phyloP scores from a whole-genome alignment of 2,329 filamentous ascomycete species.

The Ophiostoma fasciatum region DNA sequence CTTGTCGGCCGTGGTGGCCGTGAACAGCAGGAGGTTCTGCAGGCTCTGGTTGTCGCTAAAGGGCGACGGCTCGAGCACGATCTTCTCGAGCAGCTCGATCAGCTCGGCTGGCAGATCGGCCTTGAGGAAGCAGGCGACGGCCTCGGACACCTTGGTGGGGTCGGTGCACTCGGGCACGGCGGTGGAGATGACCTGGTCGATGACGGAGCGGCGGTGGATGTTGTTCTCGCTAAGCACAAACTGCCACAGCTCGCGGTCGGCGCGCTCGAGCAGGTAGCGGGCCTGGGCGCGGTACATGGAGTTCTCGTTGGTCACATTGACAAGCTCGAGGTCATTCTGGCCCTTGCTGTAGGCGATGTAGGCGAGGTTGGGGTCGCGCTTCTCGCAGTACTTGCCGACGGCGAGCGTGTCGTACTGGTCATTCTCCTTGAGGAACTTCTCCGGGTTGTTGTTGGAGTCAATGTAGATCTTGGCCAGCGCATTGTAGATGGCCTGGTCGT shows the following conservation, averaged over 20 bases:
- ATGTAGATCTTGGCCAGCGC: slow-evolving; percentile 99
- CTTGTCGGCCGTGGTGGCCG: slow-evolving; percentile 93
- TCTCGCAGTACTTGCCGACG: slow-evolving; percentile 97
- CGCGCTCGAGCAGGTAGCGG: slow-evolving; percentile 81
- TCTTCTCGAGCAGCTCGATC: slow-evolving; percentile 97
- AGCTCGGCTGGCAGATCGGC: slow-evolving; percentile 86
- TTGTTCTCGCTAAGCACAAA: slow-evolving; percentile 96
- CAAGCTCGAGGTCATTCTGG: slow-evolving; percentile 91
- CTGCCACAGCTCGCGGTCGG: slow-evolving; percentile 79
- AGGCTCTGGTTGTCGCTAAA: slow-evolving; percentile 97
- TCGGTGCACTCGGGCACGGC: slow-evolving; percentile 88
- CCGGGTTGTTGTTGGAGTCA: slow-evolving; percentile 93
- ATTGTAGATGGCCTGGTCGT: slow-evolving; percentile 94
- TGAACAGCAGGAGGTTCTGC: slow-evolving; percentile 92
- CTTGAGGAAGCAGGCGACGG: slow-evolving; percentile 82
- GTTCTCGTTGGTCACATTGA: slow-evolving; percentile 98
- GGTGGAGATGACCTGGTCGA: slow-evolving; percentile 92
- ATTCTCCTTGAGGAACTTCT: slow-evolving; percentile 95
- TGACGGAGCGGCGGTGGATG: slow-evolving; percentile 78
- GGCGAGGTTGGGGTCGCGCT: slow-evolving; percentile 89
- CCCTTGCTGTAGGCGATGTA: slow-evolving; percentile 95
- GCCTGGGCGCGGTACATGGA: slow-evolving; percentile 99
- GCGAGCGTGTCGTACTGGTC: slow-evolving; percentile 85
- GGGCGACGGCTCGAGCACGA: slow-evolving; percentile 95
- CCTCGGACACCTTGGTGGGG: slow-evolving; percentile 86